Evolutionary conservation across 805 yeast species (phyloP).

Genomic region (Tetrapisispora phaffii): DNA sequence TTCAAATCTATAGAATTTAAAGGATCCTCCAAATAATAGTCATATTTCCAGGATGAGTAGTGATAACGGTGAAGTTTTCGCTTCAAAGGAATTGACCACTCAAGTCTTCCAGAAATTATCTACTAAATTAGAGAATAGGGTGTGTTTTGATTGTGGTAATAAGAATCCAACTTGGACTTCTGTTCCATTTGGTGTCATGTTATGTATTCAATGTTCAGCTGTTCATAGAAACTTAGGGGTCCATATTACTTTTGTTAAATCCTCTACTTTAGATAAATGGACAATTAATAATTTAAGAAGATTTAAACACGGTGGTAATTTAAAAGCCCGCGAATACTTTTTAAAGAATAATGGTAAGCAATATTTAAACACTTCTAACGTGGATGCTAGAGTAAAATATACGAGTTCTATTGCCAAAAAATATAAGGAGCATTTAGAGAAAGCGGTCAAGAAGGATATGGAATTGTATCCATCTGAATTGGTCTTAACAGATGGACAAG

Average conservation of each 20-base stretch:
- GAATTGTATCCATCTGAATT: conserved; percentile 62
- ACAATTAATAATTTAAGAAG: conserved; percentile 78
- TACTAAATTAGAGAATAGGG: conserved; percentile 61
- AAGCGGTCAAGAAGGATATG: conserved; percentile 58
- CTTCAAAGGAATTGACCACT: conserved; percentile 59
- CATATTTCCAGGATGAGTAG: conserved; percentile 14
- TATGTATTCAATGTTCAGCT: conserved; percentile 92
- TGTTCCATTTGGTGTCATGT: conserved; percentile 85
- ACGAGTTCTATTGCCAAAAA: conserved; percentile 68
- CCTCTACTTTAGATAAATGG: conserved; percentile 91
- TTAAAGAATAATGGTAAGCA: conserved; percentile 78
- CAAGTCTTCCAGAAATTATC: conserved; percentile 54
- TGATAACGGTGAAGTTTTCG: conserved; percentile 32
- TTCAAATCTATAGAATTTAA: neutral
- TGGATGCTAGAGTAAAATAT: conserved; percentile 69
- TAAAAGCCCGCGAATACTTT: conserved; percentile 73
- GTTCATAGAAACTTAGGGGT: conserved; percentile 94
- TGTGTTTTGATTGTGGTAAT: conserved; percentile 88
- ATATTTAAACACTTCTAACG: conserved; percentile 38
- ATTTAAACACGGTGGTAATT: conserved; percentile 91
- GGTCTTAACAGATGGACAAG: conserved; percentile 33
- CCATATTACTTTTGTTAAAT: conserved; percentile 89
- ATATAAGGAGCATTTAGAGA: conserved; percentile 71
- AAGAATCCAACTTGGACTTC: conserved; percentile 98
- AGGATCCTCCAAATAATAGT: neutral